A percentile compares a stretch with the other conserved stretches of the same genome.
Evolutionary conservation across 345 rosid genomes (phyloP).

Genomic region (Citrus maxima): DNA sequence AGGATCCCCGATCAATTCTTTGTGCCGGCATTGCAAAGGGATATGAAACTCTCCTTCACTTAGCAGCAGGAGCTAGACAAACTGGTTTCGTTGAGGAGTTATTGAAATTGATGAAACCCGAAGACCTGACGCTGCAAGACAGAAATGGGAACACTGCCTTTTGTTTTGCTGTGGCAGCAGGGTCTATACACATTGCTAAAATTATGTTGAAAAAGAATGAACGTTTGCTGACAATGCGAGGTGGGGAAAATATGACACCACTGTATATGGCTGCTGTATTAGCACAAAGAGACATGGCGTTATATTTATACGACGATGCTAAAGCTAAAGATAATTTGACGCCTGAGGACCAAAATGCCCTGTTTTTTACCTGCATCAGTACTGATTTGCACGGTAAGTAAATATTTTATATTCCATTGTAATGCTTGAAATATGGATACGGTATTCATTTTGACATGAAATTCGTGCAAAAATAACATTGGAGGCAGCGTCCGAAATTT

Average conservation of each 20-base stretch:
- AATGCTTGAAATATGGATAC: too few relatives aligned
- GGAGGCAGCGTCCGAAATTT: too few relatives aligned
- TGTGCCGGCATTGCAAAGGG: not conserved
- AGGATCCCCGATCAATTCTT: not conserved
- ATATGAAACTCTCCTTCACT: conserved; percentile 7
- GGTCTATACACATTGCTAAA: not conserved
- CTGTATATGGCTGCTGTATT: conserved; percentile 5
- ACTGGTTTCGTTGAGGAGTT: not conserved
- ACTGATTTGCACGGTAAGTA: conserved; percentile 2
- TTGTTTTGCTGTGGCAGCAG: not conserved
- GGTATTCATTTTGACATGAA: too few relatives aligned
- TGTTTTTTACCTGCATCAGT: not conserved
- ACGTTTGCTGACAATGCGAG: not conserved
- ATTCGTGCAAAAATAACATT: too few relatives aligned
- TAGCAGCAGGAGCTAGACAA: conserved; percentile 7
- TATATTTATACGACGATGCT: not conserved
- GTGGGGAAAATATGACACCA: not conserved
- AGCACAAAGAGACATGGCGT: not conserved
- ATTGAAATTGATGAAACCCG: not conserved
- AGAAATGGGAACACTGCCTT: conserved; percentile 1
- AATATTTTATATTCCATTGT: not conserved
- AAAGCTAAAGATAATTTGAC: not conserved
- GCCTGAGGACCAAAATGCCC: not conserved
- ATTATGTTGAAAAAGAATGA: not conserved
- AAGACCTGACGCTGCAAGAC: not conserved